Base-by-base conservation (phyloP, 495 filamentous ascomycete species). In the Aspergillus leporis region DNA sequence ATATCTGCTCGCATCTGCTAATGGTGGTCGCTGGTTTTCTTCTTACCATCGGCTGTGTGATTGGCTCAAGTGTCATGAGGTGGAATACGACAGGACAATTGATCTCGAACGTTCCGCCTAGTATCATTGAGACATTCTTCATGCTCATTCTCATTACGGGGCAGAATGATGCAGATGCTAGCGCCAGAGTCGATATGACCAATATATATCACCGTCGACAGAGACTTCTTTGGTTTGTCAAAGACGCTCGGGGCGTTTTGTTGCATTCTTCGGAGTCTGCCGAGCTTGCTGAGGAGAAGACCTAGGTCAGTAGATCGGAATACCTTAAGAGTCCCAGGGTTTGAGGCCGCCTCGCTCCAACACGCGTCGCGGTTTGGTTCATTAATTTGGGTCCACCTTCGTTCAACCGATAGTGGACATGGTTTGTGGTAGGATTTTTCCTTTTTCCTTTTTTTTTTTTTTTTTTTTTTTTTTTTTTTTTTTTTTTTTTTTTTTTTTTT, bases 81-180 rank as follows among this genome's bases (percentile, higher is more conserved):
- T 77, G 74, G 74, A 71, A 58, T 34, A 32, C 66, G 45, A 75
- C 71, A 0, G 73, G 73, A 1, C 73, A 77, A 63, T 60, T 77
- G 41, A 60, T 75, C 25, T 77, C 67, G 19, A 77, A 77, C 51
- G 70, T 72, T n/a, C 73, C 74, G 9, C 71, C 74, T 5, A 77
- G 70, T 51, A 72, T 77, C 54, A 67, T 75, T 51, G 74, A 75
- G 50, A 67, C 67, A 0, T 77, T 77, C 56, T 64, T 77, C 30
- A 69, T 77, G 61, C 55, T 77, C 30, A 72, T 77, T 25, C 62
- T 77, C 21, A 71, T 77, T 22, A 67, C 71, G 10, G 73, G 68
- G 1, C 71, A 77, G 55, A 75, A 75, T 41, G 36, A 63, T 18
- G 58, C 66, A 0, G 70, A 76, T 34, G 51, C 50, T 18, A 51